Evolutionary conservation across 2,329 filamentous ascomycete species (phyloP), one percentile per base, ranked within the genome.

Genomic region (Aspergillus nomiae): DNA sequence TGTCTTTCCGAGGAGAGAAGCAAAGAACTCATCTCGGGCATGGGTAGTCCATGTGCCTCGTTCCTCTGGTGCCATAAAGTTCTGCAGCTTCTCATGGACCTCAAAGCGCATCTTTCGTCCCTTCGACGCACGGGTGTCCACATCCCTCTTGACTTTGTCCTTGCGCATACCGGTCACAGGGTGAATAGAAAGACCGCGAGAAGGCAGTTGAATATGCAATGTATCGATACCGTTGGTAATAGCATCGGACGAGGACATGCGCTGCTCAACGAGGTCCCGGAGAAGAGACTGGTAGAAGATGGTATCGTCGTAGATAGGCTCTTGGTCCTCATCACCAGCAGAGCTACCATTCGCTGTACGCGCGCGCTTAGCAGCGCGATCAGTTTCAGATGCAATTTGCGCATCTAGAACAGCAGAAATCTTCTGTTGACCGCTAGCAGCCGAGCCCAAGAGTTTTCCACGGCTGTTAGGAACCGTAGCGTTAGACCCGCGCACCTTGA

Each of bases 41-140:
- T 87, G 85, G 68, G 90, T 88, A 65, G 92, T 91, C 95, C 95
- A 99, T 19, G 77, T 79, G 4, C 90, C 85, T 59, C 92, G 84
- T 75, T 96, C 91, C 76, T 97, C 92, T 0, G 93, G 89, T 12
- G 94, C 94, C 93, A 97, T 97, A 74, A 98, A 98, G 77, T 97
- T 97, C 81, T 97, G 92, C 73, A 99, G 79, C 82, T 98, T 98
- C 82, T 98, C 94, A 74, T 98, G 94, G 53, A 97, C 92, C 19
- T 92, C 95, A 79, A 94, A 99, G 45, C 92, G 86, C 85, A 99
- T 87, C 82, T 97, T 97, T 56, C 95, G 85, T 7, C 95, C 95
- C 80, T 98, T 98, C 76, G 92, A 96, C 0, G 95, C 95, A 76
- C 94, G 95, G 24, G 94, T 94, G 76, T 99, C 95, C 5, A 98